Evolutionary conservation across 2,329 filamentous ascomycete genomes (phyloP).

Genomic region (Ambrosiella xylebori): DNA sequence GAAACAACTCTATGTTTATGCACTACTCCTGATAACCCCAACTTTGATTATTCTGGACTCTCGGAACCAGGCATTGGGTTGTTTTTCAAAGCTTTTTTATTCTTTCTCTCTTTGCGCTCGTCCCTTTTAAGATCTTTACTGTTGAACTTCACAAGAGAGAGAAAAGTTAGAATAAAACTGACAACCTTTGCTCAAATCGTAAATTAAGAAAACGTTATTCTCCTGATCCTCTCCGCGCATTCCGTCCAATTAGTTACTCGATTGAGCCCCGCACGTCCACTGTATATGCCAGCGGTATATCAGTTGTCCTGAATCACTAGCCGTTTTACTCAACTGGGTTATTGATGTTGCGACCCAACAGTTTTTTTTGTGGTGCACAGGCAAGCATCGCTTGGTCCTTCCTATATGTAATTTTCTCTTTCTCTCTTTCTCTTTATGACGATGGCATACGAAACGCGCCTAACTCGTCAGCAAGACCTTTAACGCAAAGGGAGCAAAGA

Average conservation of each 20-base stretch:
- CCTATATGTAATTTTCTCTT: background rate
- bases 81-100: background rate
- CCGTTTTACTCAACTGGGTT: background rate
- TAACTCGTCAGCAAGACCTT: background rate
- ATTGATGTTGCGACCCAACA: background rate
- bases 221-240: background rate
- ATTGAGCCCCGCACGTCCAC: background rate
- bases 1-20: background rate
- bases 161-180: too few species aligned
- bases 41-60: background rate
- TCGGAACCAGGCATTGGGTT: background rate
- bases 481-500: background rate
- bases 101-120: background rate
- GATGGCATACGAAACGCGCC: background rate
- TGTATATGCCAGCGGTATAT: slow-evolving; percentile 2
- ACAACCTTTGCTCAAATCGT: too few species aligned
- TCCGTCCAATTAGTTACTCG: background rate
- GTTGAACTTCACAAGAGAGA: background rate
- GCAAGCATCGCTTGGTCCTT: background rate
- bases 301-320: background rate
- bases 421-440: background rate
- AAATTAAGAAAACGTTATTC: too few species aligned
- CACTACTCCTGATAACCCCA: background rate
- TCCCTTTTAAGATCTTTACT: background rate
- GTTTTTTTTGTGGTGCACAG: background rate